phyloP scores from a whole-genome alignment of 371 early-diverging fungal species.

The Paraphysoderma sedebokerense region DNA sequence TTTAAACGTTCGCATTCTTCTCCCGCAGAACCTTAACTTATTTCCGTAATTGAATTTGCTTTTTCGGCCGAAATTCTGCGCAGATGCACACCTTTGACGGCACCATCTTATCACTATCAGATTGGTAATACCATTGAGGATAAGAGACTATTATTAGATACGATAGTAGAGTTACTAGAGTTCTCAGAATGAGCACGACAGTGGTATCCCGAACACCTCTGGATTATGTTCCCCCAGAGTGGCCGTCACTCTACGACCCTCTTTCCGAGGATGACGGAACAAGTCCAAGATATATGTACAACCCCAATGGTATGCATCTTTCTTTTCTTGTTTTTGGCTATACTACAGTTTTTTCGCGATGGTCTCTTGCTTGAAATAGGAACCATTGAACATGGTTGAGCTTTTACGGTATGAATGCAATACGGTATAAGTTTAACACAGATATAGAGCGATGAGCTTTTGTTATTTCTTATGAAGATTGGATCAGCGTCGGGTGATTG shows the following conservation, averaged over 20 bases:
- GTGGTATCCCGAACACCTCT: no score
- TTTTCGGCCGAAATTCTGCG: no score
- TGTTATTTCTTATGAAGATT: constrained; percentile 19
- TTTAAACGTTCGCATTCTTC: no score
- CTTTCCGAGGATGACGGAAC: constrained; percentile 22
- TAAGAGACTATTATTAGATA: no score
- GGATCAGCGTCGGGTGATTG: constrained; percentile 27
- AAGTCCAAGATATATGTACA: constrained; percentile 24
- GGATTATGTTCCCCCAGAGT: constrained; percentile 35
- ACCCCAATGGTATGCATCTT: constrained; percentile 13
- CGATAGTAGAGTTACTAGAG: no score
- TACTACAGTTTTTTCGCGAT: constrained; percentile 10
- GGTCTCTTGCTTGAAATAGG: not conserved
- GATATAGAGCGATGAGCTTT: constrained; percentile 27
- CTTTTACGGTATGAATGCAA: constrained; percentile 29
- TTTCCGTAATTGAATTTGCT: no score
- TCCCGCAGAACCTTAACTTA: no score
- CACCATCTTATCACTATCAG: no score
- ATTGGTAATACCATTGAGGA: no score
- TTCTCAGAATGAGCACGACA: no score
- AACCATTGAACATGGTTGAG: constrained; percentile 3
- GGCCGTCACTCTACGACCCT: constrained; percentile 49
- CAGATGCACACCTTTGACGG: no score
- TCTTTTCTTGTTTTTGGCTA: not conserved
- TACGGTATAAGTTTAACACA: no score